These are phyloP conservation scores for Crassisporium funariophilum DNA, from an alignment of 768 basidiomycete species.

Conservation along the genomic window DNA sequence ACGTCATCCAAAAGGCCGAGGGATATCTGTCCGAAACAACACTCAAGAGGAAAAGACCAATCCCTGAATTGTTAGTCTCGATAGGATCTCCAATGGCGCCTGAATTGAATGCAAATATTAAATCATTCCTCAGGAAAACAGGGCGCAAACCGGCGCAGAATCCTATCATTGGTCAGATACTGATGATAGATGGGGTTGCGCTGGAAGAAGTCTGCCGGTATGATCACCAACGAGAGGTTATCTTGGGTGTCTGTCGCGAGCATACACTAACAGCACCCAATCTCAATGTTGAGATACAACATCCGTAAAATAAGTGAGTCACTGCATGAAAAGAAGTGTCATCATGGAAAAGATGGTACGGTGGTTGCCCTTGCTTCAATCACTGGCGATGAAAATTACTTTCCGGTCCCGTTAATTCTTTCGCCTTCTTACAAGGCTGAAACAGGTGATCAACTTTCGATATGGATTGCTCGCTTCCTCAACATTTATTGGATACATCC, in stretches of 20 bases:
- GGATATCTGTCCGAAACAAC: constrained; percentile 21
- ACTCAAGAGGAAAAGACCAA: neutral
- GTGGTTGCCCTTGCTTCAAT: constrained; percentile 25
- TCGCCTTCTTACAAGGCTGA: constrained; percentile 24
- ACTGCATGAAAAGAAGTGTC: constrained; percentile 1
- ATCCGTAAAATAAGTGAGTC: neutral
- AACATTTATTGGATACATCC: constrained; percentile 13
- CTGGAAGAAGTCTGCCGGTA: constrained; percentile 21
- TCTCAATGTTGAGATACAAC: neutral
- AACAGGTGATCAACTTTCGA: neutral
- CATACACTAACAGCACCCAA: neutral
- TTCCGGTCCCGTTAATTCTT: constrained; percentile 17
- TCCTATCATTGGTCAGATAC: constrained; percentile 13
- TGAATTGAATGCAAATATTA: constrained; percentile 16
- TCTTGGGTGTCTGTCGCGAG: constrained; percentile 24
- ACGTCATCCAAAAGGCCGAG: constrained; percentile 21
- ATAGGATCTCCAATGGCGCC: constrained; percentile 6
- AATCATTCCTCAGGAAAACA: constrained; percentile 10
- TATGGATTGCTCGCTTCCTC: constrained; percentile 5
- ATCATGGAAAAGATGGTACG: constrained; percentile 27
- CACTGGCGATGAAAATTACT: constrained; percentile 18
- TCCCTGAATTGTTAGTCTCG: constrained; percentile 15
- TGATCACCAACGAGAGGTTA: constrained; percentile 8
- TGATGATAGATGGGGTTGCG: constrained; percentile 27
- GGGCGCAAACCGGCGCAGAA: constrained; percentile 7